phyloP scores from a whole-genome alignment of 306 rosid species.

The Argentina anserina region DNA sequence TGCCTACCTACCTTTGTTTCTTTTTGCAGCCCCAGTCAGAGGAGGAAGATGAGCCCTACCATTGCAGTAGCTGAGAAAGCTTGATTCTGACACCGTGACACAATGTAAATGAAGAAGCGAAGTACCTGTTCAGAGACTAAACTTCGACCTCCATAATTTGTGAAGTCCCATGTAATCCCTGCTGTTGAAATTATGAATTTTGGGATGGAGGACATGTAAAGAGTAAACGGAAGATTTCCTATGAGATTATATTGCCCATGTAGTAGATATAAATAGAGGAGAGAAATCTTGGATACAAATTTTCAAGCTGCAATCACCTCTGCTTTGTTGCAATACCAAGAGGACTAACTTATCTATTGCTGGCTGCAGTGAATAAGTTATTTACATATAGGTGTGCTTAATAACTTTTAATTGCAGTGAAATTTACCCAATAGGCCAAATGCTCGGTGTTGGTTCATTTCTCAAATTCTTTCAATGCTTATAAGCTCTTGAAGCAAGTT shows the following conservation, averaged over 20 bases:
- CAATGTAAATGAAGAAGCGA: conserved; percentile 17
- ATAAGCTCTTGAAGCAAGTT: not conserved
- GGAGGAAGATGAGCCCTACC: conserved; percentile 67
- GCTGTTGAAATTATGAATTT: conserved; percentile 31
- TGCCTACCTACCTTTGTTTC: conserved; percentile 83
- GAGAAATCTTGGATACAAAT: not conserved
- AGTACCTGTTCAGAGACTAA: conserved; percentile 10
- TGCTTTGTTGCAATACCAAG: not conserved
- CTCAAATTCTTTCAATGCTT: not conserved
- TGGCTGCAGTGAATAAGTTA: not conserved
- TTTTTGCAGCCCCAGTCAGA: conserved; percentile 58
- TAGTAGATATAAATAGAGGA: conserved; percentile 1
- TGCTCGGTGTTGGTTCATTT: not conserved
- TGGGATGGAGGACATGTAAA: conserved; percentile 30
- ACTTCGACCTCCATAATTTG: conserved; percentile 19
- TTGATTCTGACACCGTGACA: conserved; percentile 11
- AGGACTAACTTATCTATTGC: not conserved
- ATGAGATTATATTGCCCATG: conserved; percentile 11
- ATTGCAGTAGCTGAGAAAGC: conserved; percentile 48
- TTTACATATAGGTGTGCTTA: not conserved
- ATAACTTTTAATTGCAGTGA: not conserved
- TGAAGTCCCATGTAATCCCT: conserved; percentile 30
- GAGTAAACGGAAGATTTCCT: conserved; percentile 17
- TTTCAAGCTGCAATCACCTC: not conserved
- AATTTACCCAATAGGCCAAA: not conserved